Evolutionary conservation across 495 filamentous ascomycete genomes (phyloP).

Genomic region (Neurospora sp.): DNA sequence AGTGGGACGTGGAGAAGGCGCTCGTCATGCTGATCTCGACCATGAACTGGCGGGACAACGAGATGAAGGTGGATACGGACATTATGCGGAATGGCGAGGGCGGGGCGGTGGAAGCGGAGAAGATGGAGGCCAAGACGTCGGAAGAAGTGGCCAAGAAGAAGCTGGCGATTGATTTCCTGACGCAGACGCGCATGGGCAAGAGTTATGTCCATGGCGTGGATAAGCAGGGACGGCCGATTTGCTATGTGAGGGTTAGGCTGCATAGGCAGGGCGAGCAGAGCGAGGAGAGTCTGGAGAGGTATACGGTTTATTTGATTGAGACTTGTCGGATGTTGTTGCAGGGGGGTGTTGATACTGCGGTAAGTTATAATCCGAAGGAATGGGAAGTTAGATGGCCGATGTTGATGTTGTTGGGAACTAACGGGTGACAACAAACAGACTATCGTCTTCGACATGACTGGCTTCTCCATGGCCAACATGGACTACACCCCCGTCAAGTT

Average conservation of each 20-base stretch:
- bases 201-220: constrained; percentile 86
- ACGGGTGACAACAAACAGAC: constrained; percentile 33
- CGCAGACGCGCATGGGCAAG: constrained; percentile 85
- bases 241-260: constrained; percentile 70
- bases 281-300: constrained; percentile 70
- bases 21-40: constrained; percentile 91
- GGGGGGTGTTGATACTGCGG: constrained; percentile 80
- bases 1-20: constrained; percentile 92
- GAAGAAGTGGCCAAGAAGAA: constrained; percentile 50
- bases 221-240: constrained; percentile 77
- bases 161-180: constrained; percentile 66
- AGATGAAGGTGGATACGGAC: constrained; percentile 79
- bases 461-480: constrained; percentile 91
- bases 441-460: constrained; percentile 91
- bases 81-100: constrained; percentile 74
- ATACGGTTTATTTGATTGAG: constrained; percentile 91
- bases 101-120: constrained; percentile 48
- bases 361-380: constrained; percentile 36
- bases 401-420: no score
- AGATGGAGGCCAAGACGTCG: constrained; percentile 22
- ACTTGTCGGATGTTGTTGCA: constrained; percentile 74
- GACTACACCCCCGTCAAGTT: constrained; percentile 96
- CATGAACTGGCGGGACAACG: constrained; percentile 77
- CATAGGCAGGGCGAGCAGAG: constrained; percentile 76
- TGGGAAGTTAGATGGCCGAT: constrained; percentile 12